Evolutionary conservation across 192 early-diverging fungal species (phyloP), one percentile per base, ranked within the genome.

Genomic region (Phycomyces nitens): DNA sequence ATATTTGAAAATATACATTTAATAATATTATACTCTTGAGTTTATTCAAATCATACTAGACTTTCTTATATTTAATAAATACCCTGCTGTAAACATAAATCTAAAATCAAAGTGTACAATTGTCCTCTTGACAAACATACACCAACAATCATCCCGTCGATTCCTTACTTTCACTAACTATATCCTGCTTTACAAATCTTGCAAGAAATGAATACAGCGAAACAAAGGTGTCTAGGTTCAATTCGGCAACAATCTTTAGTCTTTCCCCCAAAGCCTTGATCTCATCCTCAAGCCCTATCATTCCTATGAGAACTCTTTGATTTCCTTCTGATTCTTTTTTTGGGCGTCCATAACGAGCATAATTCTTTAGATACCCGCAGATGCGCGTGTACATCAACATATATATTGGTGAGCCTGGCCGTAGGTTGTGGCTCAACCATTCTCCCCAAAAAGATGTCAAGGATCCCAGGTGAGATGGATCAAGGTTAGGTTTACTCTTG

Each of bases 311-410:
- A 47, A n/a, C 11, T 38, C 5, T 23, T 10, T 43, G 22, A 21
- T 27, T 47, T 11, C 41, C 57, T 39, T 26, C 11, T 9, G 24
- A 11, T 14, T 51, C 27, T 3, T 26, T 15, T 52, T 16, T 29
- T 24, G 5, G 22, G 5, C 14, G 51, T 60, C 24, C 52, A 38
- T 38, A n/a, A 15, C 26, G 50, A 20, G n/a, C 59, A 39, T 20
- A 18, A 53, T 29, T 18, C 11, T 27, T 15, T 8, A 62, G 29
- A 23, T 55, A 39, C 20, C 47, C 22, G 11, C 50, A 34, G 47
- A 68, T 42, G 16, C 66, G 66, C 11, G 55, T 29, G 53, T 68
- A 68, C 66, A 68, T 68, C 0, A 68, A 21, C 14, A n/a, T 9
- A 49, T 68, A 68, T 16, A 68, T 61, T 20, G 9, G 10, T 8